phyloP scores from a whole-genome alignment of 2,329 filamentous ascomycete species.

The Plenodomus tracheiphilus region DNA sequence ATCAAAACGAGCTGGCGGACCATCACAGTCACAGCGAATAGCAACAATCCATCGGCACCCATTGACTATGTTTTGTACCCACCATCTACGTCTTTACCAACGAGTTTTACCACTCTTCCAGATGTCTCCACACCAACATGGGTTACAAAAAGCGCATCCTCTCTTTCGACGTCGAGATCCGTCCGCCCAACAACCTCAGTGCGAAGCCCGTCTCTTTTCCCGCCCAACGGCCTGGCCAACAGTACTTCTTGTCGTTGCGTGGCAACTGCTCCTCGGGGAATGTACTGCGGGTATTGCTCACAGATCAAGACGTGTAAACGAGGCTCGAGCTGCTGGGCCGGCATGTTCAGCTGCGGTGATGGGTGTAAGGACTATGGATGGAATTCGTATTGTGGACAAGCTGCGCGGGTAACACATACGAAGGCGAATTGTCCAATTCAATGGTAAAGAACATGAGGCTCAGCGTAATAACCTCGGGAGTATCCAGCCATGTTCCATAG shows the following conservation, averaged over 20 bases:
- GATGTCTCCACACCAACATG: not conserved
- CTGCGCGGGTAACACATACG: not conserved
- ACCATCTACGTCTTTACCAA: not conserved
- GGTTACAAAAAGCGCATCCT: not conserved
- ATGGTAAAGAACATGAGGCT: not conserved
- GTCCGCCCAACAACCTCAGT: not conserved
- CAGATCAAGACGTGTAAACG: not conserved
- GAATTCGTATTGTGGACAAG: not conserved
- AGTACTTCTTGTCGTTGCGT: not conserved
- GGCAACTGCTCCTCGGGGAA: not conserved
- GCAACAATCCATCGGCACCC: not conserved
- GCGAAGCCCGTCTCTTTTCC: not conserved
- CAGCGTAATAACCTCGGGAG: too few relatives aligned
- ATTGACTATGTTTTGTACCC: not conserved
- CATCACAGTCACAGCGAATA: not conserved
- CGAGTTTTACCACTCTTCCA: not conserved
- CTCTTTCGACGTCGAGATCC: not conserved
- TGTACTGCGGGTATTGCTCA: not conserved
- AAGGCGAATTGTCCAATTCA: not conserved
- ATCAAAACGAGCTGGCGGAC: not conserved
- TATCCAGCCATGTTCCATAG: too few relatives aligned
- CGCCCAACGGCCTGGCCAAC: not conserved
- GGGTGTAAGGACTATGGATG: not conserved
- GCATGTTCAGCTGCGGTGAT: not conserved
- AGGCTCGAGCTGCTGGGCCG: not conserved